phyloP scores from a whole-genome alignment of 495 filamentous ascomycete genomes.

The Aspergillus ostianus region DNA sequence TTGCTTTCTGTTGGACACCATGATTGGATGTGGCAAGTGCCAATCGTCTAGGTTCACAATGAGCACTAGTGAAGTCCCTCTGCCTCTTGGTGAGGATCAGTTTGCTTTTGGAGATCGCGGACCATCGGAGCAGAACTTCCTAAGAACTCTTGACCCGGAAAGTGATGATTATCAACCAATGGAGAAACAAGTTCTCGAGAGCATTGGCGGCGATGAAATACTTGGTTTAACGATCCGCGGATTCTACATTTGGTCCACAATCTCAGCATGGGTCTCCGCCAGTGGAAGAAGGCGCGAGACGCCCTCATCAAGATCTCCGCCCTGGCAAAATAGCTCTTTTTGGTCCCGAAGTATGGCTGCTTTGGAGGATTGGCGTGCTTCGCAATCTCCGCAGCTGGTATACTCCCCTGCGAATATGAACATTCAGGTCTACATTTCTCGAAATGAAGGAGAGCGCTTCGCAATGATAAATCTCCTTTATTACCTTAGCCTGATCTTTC shows the following conservation, averaged over 20 bases:
- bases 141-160: not conserved
- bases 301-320: not conserved
- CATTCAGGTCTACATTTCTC: not conserved
- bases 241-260: conserved; percentile 2
- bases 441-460: conserved; percentile 2
- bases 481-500: conserved; percentile 2
- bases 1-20: not conserved
- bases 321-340: not conserved
- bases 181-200: not conserved
- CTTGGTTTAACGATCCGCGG: not conserved
- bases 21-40: conserved; percentile 6
- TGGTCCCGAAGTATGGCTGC: conserved; percentile 1
- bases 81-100: conserved; percentile 3
- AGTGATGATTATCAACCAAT: not conserved
- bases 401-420: conserved; percentile 2
- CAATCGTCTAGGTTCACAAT: not conserved
- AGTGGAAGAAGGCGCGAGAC: not conserved
- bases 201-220: not conserved
- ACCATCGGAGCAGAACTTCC: not conserved
- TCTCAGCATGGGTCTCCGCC: not conserved
- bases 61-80: not conserved
- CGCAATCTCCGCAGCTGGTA: not conserved
- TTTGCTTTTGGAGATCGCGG: conserved; percentile 2
- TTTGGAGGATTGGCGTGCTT: conserved; percentile 3
- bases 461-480: conserved; percentile 4